Evolutionary conservation across 2,329 filamentous ascomycete species (phyloP), one percentile per base, ranked within the genome.

Genomic region (Colletotrichum scovillei): DNA sequence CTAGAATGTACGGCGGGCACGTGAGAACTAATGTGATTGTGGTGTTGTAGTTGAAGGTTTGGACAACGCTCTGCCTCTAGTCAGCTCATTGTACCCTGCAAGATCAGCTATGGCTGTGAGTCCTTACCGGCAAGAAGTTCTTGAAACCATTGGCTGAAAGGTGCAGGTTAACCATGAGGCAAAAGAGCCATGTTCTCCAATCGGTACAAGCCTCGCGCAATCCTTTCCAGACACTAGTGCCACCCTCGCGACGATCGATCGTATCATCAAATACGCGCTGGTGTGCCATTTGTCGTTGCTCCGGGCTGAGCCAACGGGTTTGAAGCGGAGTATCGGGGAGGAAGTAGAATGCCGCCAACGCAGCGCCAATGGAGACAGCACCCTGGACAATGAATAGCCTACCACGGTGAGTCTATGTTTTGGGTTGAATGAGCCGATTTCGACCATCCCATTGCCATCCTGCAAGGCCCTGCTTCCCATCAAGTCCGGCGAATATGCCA

Each of bases 141-240:
- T 87, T 84, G 78, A 86, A 86, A 0, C 84, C 83, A 55, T 86
- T 86, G 22, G 86, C 86, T 7, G 85, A 85, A 30, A 88, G 77
- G 74, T 88, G 86, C 71, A 87, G 82, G 76, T 88, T 88, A 65
- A 86, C 84, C 85, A 88, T 88, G 35, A 87, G 79, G 7, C 83
- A 84, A 64, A 88, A 85, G 12, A 88, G 78, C 82, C 86, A 88
- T 3, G 86, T 81, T 60, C 85, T 82, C 26, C 83, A 84, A 75
- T 89, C 87, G 9, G 77, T 79, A 4, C 80, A 78, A 11, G 86
- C 86, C 62, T 86, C 81, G 66, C 82, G 79, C 52, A 88, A 81
- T 35, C 87, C 87, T 16, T 80, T 78, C 77, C 76, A 84, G 3
- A 82, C 83, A 42, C 80, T 85, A 0, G 82, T 85, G 55, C 76